Evolutionary conservation across 306 rosid species (phyloP).

Genomic region (Datisca glomerata): DNA sequence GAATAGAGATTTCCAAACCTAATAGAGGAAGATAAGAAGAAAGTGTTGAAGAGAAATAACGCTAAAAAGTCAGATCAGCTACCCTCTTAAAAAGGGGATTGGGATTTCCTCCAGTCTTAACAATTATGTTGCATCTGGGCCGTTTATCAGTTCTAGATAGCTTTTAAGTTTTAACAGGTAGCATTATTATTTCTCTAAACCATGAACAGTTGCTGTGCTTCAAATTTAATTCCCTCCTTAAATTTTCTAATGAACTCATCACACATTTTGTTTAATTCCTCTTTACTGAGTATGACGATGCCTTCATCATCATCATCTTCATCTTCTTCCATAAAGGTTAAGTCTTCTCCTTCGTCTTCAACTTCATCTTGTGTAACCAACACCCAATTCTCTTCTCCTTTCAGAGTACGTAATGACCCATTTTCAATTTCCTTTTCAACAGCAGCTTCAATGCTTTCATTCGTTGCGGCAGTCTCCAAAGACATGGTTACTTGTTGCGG

Average conservation of each 20-base stretch:
- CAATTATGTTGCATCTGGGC: too few species aligned
- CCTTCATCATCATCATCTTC: constrained; percentile 16
- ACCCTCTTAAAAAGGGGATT: too few species aligned
- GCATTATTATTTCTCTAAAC: too few species aligned
- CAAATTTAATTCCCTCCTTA: constrained; percentile 38
- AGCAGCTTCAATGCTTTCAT: neutral
- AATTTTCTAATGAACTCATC: constrained; percentile 66
- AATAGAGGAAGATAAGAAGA: too few species aligned
- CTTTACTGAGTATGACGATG: constrained; percentile 16
- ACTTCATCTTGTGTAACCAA: neutral
- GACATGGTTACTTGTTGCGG: too few species aligned
- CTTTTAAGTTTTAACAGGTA: too few species aligned
- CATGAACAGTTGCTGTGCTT: constrained; percentile 17
- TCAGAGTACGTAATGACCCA: neutral
- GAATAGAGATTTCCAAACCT: too few species aligned
- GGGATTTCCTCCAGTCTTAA: too few species aligned
- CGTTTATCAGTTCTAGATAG: too few species aligned
- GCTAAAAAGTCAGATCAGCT: too few species aligned
- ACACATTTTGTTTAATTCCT: constrained; percentile 67
- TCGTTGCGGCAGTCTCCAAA: too few species aligned
- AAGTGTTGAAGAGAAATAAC: too few species aligned
- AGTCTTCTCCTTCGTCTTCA: neutral
- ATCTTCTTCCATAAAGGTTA: constrained; percentile 5
- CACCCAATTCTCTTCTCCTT: neutral
- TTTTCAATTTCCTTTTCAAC: constrained; percentile 2